Evolutionary conservation across 202 grass and related monocot genomes (phyloP).

Genomic region (Saccharum hybrid): DNA sequence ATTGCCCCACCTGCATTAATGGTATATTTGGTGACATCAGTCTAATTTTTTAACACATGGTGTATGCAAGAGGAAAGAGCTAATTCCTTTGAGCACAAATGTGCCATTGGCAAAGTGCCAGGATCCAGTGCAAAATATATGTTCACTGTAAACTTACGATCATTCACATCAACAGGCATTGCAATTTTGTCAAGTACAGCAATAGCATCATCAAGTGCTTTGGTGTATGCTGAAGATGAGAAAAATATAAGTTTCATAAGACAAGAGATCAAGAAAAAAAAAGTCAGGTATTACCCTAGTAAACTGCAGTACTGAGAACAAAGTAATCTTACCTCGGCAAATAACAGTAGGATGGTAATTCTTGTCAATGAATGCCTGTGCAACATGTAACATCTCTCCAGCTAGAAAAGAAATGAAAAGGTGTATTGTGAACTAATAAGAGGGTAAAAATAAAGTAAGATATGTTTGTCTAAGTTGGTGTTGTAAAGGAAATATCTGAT

Average conservation of each 20-base stretch:
- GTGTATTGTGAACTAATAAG: not conserved
- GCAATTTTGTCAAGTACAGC: conserved; percentile 95
- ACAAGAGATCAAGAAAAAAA: not conserved
- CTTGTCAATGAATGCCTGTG: conserved; percentile 90
- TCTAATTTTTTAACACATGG: not conserved
- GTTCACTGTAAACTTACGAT: conserved; percentile 73
- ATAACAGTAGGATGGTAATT: conserved; percentile 95
- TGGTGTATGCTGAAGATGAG: conserved; percentile 75
- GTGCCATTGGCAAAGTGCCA: not conserved
- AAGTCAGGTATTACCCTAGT: not conserved
- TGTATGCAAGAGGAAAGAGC: not conserved
- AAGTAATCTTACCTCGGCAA: conserved; percentile 70
- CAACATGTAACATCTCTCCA: conserved; percentile 99
- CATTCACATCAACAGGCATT: conserved; percentile 83
- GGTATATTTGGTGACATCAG: conserved; percentile 35
- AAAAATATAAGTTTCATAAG: conserved; percentile 42
- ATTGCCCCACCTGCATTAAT: conserved; percentile 56
- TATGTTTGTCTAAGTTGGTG: not conserved
- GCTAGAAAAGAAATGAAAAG: conserved; percentile 53
- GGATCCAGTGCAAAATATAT: not conserved
- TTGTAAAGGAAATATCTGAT: not conserved
- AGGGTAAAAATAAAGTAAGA: not conserved
- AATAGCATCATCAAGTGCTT: conserved; percentile 88
- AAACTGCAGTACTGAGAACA: not conserved
- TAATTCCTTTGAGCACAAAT: not conserved